These are phyloP conservation scores for Eucalyptus pauciflora DNA, from an alignment of 345 rosid genomes.

Conservation along the genomic window DNA sequence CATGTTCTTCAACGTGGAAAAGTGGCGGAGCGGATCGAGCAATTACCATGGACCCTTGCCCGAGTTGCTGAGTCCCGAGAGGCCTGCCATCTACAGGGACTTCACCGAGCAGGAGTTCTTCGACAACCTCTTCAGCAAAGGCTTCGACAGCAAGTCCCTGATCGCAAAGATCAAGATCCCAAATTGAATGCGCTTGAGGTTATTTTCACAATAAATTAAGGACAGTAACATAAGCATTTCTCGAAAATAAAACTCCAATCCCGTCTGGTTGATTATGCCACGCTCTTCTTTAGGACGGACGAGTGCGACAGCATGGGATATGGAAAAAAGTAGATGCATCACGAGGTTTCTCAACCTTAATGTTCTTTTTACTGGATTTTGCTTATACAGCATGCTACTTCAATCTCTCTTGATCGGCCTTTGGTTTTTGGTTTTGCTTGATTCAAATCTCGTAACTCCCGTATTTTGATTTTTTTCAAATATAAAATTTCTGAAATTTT, in stretches of 20 bases:
- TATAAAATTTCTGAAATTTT: not conserved
- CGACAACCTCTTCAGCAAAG: constrained; percentile 4
- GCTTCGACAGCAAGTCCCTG: constrained; percentile 11
- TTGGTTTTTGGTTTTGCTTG: not conserved
- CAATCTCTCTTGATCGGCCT: not conserved
- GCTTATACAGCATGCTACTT: not conserved
- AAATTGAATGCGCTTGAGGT: not conserved
- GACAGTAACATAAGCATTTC: not conserved
- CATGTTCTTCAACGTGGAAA: constrained; percentile 2
- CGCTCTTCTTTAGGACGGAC: not conserved
- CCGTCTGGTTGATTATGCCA: not conserved
- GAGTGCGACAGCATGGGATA: not conserved
- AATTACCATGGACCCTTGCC: constrained; percentile 16
- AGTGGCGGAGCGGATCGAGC: constrained; percentile 1
- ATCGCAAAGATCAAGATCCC: not conserved
- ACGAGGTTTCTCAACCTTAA: not conserved
- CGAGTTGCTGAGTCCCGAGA: constrained; percentile 8
- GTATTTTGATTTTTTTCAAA: not conserved
- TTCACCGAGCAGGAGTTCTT: constrained; percentile 5
- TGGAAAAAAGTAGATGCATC: not conserved
- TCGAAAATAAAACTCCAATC: not conserved
- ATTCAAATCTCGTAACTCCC: not conserved
- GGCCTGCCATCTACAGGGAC: constrained; percentile 5
- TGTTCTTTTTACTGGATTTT: not conserved
- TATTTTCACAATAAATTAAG: not conserved